Base-by-base conservation (phyloP, 306 rosid species). In the Astragalus glycyphyllos region DNA sequence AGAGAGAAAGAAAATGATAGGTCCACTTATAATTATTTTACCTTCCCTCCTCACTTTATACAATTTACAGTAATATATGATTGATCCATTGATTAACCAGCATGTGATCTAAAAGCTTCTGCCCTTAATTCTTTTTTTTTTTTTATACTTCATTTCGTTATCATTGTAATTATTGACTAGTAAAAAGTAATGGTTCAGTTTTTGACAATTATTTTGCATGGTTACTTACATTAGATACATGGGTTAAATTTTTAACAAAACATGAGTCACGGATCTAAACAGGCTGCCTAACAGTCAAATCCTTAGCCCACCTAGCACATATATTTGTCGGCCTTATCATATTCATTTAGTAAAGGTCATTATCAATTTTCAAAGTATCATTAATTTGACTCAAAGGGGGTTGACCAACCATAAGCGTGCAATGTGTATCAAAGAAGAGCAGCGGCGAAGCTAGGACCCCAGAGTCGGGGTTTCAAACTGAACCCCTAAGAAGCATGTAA, bases 1-100 rank as follows among this genome's bases (percentile, higher is more conserved):
- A 68, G 56, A 46, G 38, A 5, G 31, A 66, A 65, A 59, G 77
- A 74, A 57, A 66, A 51, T 58, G 12, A 58, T 60, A 60, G 66
- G 66, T 15, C 41, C 29, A 51, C 62, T 56, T 31, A 65, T 77
- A 68, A 68, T 78, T 63, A 51, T 80, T 71, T 45, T 5, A 35
- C 8, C 4, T 35, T 5, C 79, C 74, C 76, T 77, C 51, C 68
- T 58, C 69, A 59, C 71, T 84, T 84, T 82, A 74, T 83, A 78
- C 80, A 80, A 77, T 77, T 82, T 77, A 82, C 90, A 74, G 75
- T 81, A 69, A 65, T 79, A 65, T 79, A 86, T 92, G 85, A 92
- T 92, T 88, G 88, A 86, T 65, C 34, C 83, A 82, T 79, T 82
- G 86, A 87, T 89, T 84, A 82, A 80, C 62, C 13, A 4, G 78